Conservation (phyloP, 345 rosid species). For the Syzygium aqueum region DNA sequence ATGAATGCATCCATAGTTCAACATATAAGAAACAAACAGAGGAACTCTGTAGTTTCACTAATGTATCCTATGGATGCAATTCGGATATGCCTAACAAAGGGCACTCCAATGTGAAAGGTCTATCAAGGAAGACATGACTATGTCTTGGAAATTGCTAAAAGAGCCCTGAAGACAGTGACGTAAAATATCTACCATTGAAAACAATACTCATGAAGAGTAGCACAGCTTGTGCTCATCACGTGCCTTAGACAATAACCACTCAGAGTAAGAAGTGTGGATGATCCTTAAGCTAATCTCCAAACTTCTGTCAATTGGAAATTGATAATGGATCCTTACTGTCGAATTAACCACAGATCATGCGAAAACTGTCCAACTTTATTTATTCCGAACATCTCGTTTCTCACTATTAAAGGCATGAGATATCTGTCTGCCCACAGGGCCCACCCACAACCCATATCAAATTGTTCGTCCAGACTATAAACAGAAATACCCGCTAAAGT, state of each 20-base stretch:
- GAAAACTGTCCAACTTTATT: not conserved
- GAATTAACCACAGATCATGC: not conserved
- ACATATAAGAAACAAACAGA: not conserved
- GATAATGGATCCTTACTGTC: not conserved
- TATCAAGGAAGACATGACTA: not conserved
- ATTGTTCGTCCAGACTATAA: not conserved
- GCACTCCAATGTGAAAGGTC: not conserved
- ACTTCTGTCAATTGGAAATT: not conserved
- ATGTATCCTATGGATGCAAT: not conserved
- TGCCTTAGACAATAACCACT: not conserved
- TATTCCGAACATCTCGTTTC: not conserved
- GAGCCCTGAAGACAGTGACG: not conserved
- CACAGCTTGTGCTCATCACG: not conserved
- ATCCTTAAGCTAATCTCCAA: not conserved
- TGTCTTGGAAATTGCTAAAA: not conserved
- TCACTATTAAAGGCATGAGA: not conserved
- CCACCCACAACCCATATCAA: not conserved
- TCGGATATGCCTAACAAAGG: not conserved
- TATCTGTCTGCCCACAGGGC: not conserved
- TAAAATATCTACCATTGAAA: not conserved
- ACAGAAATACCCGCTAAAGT: not conserved
- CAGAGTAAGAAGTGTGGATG: not conserved
- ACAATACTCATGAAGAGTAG: not conserved
- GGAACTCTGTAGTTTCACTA: not conserved
- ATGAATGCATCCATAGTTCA: not conserved